A percentile compares a stretch with the other conserved stretches of the same genome.
Conservation (phyloP, 2,329 filamentous ascomycete species). For the Microsporum audouinii region DNA sequence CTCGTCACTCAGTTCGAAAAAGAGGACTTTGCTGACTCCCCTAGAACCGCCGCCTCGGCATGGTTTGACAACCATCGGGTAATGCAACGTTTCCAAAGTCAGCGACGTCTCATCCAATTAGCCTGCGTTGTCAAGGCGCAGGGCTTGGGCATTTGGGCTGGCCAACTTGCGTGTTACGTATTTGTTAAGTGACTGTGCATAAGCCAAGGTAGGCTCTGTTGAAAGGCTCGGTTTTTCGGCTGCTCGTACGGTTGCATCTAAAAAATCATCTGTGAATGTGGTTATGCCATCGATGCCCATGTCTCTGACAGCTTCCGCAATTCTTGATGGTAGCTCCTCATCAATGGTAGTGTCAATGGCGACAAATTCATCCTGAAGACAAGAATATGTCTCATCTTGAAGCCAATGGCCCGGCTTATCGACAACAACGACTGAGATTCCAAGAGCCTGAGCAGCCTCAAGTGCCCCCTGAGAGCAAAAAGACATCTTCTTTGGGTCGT, state of each 20-base stretch:
- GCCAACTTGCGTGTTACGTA: not conserved
- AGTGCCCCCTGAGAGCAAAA: not conserved
- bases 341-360: not conserved
- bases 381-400: not conserved
- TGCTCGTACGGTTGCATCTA: not conserved
- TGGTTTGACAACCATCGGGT: constrained; percentile 31
- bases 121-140: not conserved
- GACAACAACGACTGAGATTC: not conserved
- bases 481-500: not conserved
- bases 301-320: not conserved
- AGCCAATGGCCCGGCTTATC: not conserved
- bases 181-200: not conserved
- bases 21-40: constrained; percentile 26
- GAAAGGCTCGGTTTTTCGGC: not conserved
- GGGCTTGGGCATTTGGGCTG: not conserved
- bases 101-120: not conserved
- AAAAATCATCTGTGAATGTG: not conserved
- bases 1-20: constrained; percentile 31
- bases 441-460: not conserved
- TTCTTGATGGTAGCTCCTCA: not conserved
- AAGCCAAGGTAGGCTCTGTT: not conserved
- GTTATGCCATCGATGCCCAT: not conserved
- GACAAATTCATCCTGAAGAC: not conserved
- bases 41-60: constrained; percentile 24
- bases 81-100: constrained; percentile 4